Conservation (phyloP, 2,329 filamentous ascomycete genomes). For the Fonsecaea erecta region DNA sequence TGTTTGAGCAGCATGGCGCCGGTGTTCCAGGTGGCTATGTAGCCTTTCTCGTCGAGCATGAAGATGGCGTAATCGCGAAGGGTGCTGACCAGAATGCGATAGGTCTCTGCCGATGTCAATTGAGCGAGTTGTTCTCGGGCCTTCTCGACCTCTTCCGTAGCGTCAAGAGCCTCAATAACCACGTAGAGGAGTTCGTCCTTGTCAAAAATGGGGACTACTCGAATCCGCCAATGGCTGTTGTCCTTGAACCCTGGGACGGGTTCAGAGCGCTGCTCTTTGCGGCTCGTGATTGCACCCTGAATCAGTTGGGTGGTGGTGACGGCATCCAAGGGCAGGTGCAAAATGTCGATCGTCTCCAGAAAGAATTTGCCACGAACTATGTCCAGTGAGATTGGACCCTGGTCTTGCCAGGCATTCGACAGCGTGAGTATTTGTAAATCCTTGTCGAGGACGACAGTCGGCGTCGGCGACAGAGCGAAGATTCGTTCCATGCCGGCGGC, state of each 20-base stretch:
- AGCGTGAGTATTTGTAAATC: conserved; percentile 47
- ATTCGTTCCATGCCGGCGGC: conserved; percentile 36
- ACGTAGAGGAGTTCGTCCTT: conserved; percentile 47
- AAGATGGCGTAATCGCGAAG: conserved; percentile 69
- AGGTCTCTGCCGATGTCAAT: conserved; percentile 58
- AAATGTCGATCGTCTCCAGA: conserved; percentile 45
- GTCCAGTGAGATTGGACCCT: conserved; percentile 43
- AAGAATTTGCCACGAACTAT: conserved; percentile 46
- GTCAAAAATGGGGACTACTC: conserved; percentile 52
- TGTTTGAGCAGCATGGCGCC: conserved; percentile 63
- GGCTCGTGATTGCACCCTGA: conserved; percentile 45
- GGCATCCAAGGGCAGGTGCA: conserved; percentile 45
- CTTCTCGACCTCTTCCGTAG: conserved; percentile 41
- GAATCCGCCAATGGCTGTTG: conserved; percentile 43
- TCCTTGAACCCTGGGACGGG: conserved; percentile 37
- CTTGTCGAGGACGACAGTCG: conserved; percentile 47
- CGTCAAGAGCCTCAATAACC: conserved; percentile 50
- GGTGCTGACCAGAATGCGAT: conserved; percentile 65
- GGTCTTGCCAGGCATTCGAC: conserved; percentile 50
- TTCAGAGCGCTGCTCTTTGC: conserved; percentile 44
- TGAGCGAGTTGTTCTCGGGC: conserved; percentile 47
- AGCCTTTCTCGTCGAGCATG: conserved; percentile 61
- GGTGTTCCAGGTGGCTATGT: conserved; percentile 63
- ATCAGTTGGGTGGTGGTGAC: conserved; percentile 46
- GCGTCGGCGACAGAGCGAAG: conserved; percentile 42